Evolutionary conservation across 345 rosid genomes (phyloP).

Genomic region (Syzygium aromaticum): DNA sequence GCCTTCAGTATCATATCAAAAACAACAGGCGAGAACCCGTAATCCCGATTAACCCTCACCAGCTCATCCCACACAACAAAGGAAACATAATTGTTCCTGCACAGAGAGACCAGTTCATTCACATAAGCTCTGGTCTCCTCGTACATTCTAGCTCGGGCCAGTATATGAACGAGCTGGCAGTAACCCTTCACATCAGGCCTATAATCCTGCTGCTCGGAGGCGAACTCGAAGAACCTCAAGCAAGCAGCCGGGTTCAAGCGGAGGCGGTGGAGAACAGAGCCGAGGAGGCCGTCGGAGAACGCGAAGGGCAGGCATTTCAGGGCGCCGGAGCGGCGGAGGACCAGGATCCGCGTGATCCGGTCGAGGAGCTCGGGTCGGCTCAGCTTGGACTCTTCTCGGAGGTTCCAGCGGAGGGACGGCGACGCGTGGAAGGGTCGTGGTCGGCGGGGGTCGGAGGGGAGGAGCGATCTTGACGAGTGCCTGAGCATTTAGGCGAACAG

Average conservation of each 20-base stretch:
- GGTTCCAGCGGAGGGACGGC: slow-evolving; percentile 34
- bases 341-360: slow-evolving; percentile 63
- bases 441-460: background rate
- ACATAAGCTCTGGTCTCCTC: slow-evolving; percentile 46
- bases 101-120: slow-evolving; percentile 35
- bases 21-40: slow-evolving; percentile 50
- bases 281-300: slow-evolving; percentile 64
- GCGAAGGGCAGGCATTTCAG: slow-evolving; percentile 40
- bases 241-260: slow-evolving; percentile 57
- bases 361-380: slow-evolving; percentile 45
- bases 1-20: slow-evolving; percentile 77
- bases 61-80: slow-evolving; percentile 57
- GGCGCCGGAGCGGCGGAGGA: slow-evolving; percentile 54
- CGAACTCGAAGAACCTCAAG: slow-evolving; percentile 51
- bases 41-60: slow-evolving; percentile 38
- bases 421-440: slow-evolving; percentile 5
- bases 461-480: slow-evolving; percentile 4
- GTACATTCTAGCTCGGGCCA: slow-evolving; percentile 69
- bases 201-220: slow-evolving; percentile 48
- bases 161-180: slow-evolving; percentile 66
- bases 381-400: slow-evolving; percentile 48
- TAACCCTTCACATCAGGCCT: slow-evolving; percentile 54
- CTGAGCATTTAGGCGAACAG: slow-evolving; percentile 26
- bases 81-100: slow-evolving; percentile 30
- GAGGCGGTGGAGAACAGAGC: slow-evolving; percentile 47